Evolutionary conservation across 2,329 filamentous ascomycete species (phyloP).

Genomic region (Trichoderma atroviride): DNA sequence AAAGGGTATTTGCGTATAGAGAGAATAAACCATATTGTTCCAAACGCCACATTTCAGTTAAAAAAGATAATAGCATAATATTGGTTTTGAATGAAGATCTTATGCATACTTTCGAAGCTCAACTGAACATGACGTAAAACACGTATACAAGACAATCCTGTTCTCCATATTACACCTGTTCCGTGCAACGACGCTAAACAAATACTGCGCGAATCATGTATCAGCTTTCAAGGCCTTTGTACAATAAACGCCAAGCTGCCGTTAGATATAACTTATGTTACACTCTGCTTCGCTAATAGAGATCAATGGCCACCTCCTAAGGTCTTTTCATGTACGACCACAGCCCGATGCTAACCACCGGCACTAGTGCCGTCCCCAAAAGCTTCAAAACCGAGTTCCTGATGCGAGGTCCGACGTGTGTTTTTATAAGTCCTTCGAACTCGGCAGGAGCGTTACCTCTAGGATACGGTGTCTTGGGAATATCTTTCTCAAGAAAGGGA

Average conservation of each 20-base stretch:
- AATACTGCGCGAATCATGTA: not conserved
- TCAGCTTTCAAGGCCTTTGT: not conserved
- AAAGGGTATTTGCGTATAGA: not conserved
- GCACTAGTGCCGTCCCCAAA: not conserved
- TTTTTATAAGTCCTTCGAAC: constrained; percentile 8
- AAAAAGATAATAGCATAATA: not conserved
- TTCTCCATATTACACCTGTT: not conserved
- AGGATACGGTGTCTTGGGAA: constrained; percentile 32
- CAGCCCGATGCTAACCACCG: constrained; percentile 3
- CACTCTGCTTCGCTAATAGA: not conserved
- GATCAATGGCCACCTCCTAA: not conserved
- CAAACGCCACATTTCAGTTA: not conserved
- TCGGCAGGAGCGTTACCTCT: constrained; percentile 14
- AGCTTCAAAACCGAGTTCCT: constrained; percentile 1
- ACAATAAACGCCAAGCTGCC: not conserved
- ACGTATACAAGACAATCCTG: not conserved
- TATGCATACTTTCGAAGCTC: not conserved
- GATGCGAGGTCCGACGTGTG: not conserved
- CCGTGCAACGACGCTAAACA: not conserved
- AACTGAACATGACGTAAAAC: not conserved
- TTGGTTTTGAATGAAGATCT: not conserved
- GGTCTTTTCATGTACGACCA: not conserved
- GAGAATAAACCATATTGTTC: not conserved
- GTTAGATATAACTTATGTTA: not conserved
- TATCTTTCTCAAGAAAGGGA: constrained; percentile 36